Percentiles rank a stretch among this genome's conserved stretches.
Conservation (phyloP, 192 early-diverging fungal genomes). For the Linnemannia elongata region DNA sequence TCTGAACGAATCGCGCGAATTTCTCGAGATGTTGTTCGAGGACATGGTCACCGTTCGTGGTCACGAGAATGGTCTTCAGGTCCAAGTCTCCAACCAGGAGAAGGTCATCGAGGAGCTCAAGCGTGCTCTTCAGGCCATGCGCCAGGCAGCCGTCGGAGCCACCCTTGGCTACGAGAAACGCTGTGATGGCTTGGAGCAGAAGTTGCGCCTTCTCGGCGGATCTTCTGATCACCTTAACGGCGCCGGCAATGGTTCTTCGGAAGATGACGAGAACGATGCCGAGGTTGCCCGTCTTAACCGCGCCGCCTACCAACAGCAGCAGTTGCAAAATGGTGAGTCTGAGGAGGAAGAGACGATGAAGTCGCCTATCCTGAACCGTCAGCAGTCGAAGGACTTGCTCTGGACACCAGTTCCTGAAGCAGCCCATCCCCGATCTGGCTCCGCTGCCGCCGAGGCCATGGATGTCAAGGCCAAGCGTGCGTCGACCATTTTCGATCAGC, state of each 20-base stretch:
- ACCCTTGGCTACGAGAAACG: constrained; percentile 63
- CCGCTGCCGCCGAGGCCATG: constrained; percentile 33
- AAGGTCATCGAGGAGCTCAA: constrained; percentile 66
- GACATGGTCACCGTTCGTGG: constrained; percentile 67
- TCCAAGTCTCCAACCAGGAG: constrained; percentile 63
- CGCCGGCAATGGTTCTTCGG: constrained; percentile 30
- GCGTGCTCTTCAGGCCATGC: constrained; percentile 70
- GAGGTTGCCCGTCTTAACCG: constrained; percentile 44
- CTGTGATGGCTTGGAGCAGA: constrained; percentile 56
- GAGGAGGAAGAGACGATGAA: not conserved
- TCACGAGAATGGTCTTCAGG: constrained; percentile 59
- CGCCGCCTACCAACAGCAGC: constrained; percentile 7
- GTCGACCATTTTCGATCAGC: constrained; percentile 51
- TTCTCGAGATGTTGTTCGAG: constrained; percentile 68
- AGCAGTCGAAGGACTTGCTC: constrained; percentile 19
- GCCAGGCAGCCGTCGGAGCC: constrained; percentile 66
- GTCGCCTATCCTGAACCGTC: constrained; percentile 6
- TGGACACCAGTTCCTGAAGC: constrained; percentile 47
- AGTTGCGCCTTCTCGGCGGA: constrained; percentile 41
- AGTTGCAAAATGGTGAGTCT: not conserved
- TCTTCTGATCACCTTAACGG: constrained; percentile 20
- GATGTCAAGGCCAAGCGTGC: constrained; percentile 52
- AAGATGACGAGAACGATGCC: constrained; percentile 54
- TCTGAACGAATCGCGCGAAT: constrained; percentile 60
- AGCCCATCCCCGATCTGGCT: constrained; percentile 40